Conservation (phyloP, 768 basidiomycete species). For the Candolleomyces aberdarensis region DNA sequence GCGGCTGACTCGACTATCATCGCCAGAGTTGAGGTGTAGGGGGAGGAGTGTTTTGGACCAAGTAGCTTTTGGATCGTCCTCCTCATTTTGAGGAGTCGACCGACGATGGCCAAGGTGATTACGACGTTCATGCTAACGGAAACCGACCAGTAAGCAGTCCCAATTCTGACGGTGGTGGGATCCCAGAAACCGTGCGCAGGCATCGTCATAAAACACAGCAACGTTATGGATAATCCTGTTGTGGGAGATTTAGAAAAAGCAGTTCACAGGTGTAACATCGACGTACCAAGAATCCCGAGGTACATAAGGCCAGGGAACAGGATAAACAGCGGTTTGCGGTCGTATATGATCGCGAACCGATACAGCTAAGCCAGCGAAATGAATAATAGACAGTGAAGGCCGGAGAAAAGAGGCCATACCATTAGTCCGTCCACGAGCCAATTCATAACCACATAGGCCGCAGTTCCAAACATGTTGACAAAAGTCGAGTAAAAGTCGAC, state of each 20-base stretch:
- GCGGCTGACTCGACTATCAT: conserved; percentile 38
- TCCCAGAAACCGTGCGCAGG: conserved; percentile 13
- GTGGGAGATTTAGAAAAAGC: background rate
- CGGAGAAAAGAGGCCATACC: conserved; percentile 5
- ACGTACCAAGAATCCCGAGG: conserved; percentile 12
- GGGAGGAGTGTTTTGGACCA: conserved; percentile 20
- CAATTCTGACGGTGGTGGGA: conserved; percentile 23
- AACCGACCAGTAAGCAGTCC: conserved; percentile 32
- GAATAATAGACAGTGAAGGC: background rate
- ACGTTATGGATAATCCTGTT: conserved; percentile 8
- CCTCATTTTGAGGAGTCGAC: conserved; percentile 30
- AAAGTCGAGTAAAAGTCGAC: conserved; percentile 5
- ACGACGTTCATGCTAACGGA: conserved; percentile 35
- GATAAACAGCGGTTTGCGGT: background rate
- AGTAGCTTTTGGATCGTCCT: conserved; percentile 16
- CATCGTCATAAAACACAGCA: conserved; percentile 8
- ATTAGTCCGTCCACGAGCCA: conserved; percentile 18
- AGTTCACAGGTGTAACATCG: background rate
- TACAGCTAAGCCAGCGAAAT: conserved; percentile 2
- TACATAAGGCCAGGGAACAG: conserved; percentile 9
- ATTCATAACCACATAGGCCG: conserved; percentile 14
- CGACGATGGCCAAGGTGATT: conserved; percentile 32
- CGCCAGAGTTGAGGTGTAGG: conserved; percentile 30
- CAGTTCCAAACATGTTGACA: conserved; percentile 11
- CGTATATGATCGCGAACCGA: conserved; percentile 13